These are phyloP conservation scores for Casaregolazyma suthepensis DNA, from an alignment of 1,139 yeast genomes.

Conservation along the genomic window DNA sequence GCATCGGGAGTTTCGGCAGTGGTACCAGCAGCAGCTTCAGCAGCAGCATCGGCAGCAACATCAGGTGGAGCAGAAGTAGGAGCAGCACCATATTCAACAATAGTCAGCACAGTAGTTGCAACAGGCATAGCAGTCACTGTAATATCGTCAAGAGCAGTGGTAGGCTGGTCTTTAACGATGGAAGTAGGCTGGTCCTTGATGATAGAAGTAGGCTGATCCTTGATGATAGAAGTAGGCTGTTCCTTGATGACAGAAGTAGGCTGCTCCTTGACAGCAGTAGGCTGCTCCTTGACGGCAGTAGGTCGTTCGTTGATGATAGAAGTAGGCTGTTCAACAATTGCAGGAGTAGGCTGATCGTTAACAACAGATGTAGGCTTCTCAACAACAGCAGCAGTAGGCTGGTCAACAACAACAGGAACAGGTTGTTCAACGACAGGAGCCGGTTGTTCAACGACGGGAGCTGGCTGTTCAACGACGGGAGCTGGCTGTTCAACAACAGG, in stretches of 20 bases:
- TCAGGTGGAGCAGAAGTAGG: neutral
- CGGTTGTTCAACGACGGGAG: neutral
- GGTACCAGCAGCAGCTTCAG: neutral
- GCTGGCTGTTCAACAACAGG: neutral
- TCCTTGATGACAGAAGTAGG: neutral
- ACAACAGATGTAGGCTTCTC: neutral
- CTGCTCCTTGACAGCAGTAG: neutral
- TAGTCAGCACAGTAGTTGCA: neutral
- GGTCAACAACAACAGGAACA: neutral
- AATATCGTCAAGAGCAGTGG: neutral
- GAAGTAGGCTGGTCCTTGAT: neutral
- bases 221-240: neutral
- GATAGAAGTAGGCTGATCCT: neutral
- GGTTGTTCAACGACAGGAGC: neutral
- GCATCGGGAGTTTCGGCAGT: neutral
- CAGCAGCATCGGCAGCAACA: neutral
- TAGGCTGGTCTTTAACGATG: neutral
- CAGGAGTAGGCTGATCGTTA: neutral
- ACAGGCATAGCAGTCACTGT: neutral
- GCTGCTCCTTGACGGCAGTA: neutral
- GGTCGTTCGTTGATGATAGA: no score
- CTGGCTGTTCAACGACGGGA: neutral
- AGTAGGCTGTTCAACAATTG: neutral
- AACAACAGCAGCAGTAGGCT: neutral
- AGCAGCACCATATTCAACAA: slow-evolving; percentile 1